Conservation (phyloP, 257 asterid species). For the Solanum gracilifrons region DNA sequence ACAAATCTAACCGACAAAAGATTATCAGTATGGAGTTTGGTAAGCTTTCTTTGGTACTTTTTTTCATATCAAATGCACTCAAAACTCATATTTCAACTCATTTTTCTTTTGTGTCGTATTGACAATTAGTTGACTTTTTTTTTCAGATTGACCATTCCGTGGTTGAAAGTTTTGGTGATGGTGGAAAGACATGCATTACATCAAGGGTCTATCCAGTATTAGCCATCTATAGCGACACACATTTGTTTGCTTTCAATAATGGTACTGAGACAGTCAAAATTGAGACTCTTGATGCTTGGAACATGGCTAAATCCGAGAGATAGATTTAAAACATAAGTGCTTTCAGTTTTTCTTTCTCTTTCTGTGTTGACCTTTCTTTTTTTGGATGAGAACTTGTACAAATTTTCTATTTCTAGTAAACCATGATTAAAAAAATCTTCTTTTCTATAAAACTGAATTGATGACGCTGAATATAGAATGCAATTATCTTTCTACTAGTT, state of each 20-base stretch:
- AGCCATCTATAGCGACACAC: neutral
- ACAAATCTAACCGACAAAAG: neutral
- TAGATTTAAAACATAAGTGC: neutral
- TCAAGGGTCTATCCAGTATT: neutral
- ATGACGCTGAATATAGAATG: neutral
- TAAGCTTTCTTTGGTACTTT: neutral
- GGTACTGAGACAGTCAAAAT: neutral
- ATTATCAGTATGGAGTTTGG: neutral
- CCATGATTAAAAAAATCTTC: neutral
- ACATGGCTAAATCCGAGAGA: neutral
- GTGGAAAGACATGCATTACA: neutral
- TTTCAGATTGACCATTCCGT: neutral
- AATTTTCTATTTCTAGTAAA: neutral
- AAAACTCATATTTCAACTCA: neutral
- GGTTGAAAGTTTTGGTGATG: neutral
- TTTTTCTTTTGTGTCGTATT: neutral
- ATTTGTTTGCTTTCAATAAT: conserved; percentile 1
- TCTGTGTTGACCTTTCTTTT: neutral
- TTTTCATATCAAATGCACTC: neutral
- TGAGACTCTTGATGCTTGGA: neutral
- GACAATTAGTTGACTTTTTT: neutral
- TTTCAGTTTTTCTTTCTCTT: neutral
- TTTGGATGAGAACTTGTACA: neutral
- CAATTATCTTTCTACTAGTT: neutral
- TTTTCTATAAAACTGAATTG: neutral